Evolutionary conservation across 768 basidiomycete species (phyloP).

Genomic region (Obba rivulosa): DNA sequence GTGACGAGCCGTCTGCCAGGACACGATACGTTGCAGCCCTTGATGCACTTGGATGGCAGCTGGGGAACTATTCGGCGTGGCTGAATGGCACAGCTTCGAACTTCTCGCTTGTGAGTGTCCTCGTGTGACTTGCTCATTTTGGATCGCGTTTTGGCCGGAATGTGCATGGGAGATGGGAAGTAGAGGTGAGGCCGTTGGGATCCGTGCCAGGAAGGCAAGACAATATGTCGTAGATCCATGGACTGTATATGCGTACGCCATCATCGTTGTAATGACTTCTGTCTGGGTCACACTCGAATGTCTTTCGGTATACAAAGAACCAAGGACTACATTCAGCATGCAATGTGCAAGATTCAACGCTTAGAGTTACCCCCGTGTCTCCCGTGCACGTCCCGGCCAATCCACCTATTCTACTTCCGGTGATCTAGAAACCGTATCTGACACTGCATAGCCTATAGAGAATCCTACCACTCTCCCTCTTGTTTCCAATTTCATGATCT

Average conservation of each 20-base stretch:
- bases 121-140: slow-evolving; percentile 45
- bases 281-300: too few species aligned
- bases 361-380: too few species aligned
- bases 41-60: slow-evolving; percentile 47
- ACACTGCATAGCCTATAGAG: slow-evolving; percentile 7
- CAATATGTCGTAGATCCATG: too few species aligned
- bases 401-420: background rate
- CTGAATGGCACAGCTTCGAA: background rate
- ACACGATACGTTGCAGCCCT: slow-evolving; percentile 67
- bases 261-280: too few species aligned
- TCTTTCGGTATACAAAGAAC: too few species aligned
- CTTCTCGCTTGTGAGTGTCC: slow-evolving; percentile 34
- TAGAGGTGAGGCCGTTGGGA: slow-evolving; percentile 3
- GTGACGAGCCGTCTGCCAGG: slow-evolving; percentile 59
- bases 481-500: background rate
- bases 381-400: background rate
- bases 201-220: background rate
- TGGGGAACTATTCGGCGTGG: slow-evolving; percentile 62
- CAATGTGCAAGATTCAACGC: too few species aligned
- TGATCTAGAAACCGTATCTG: background rate
- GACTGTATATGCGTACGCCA: too few species aligned
- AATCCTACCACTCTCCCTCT: background rate
- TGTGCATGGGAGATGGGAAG: too few species aligned
- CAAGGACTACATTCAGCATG: too few species aligned
- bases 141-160: background rate